phyloP scores from a whole-genome alignment of 495 filamentous ascomycete species.

The Xanthoparmelia taractica region DNA sequence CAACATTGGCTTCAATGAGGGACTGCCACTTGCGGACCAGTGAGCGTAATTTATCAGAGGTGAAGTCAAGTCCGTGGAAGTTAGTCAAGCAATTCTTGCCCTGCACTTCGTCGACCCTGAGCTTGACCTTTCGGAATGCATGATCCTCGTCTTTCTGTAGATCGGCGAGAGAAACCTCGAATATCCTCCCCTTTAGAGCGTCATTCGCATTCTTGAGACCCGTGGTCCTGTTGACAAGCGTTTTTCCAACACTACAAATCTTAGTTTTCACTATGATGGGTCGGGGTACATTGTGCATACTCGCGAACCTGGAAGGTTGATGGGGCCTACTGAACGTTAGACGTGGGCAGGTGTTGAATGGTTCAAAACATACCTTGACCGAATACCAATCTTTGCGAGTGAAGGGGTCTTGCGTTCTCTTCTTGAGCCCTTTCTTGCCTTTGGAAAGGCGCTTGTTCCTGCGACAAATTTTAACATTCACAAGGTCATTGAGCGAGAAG shows the following conservation, averaged over 20 bases:
- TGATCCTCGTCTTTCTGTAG: conserved; percentile 99
- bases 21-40: conserved; percentile 99
- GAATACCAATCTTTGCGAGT: conserved; percentile 97
- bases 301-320: conserved; percentile 92
- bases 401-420: conserved; percentile 96
- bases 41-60: conserved; percentile 97
- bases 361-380: conserved; percentile 63
- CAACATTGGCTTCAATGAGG: conserved; percentile 97
- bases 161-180: conserved; percentile 98
- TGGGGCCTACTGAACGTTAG: conserved; percentile 59
- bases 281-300: conserved; percentile 51
- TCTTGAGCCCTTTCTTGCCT: conserved; percentile 99
- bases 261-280: conserved; percentile 16
- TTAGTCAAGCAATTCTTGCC: conserved; percentile 99
- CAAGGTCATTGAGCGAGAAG: conserved; percentile 9
- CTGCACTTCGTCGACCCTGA: conserved; percentile 95
- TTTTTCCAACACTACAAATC: conserved; percentile 81
- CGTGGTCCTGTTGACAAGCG: conserved; percentile 95
- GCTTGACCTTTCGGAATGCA: conserved; percentile 98
- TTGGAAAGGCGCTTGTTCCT: conserved; percentile 99
- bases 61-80: conserved; percentile 99
- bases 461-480: conserved; percentile 24
- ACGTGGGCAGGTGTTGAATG: not conserved
- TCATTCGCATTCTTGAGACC: conserved; percentile 99
- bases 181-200: conserved; percentile 93